These are phyloP conservation scores for Crithidia sp. DNA, from an alignment of 208 protist species.

Conservation along the genomic window DNA sequence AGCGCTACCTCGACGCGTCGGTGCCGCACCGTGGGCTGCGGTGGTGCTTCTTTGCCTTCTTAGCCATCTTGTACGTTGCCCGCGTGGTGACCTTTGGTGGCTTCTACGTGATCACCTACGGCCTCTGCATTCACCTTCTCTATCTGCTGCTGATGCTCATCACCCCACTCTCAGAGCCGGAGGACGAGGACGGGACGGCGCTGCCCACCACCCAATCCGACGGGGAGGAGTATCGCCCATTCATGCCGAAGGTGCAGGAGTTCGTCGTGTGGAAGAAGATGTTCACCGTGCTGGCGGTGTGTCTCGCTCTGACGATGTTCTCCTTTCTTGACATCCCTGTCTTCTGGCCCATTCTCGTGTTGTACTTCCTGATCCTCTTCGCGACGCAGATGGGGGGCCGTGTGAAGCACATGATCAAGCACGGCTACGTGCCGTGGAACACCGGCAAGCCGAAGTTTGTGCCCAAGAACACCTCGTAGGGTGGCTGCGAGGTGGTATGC, in stretches of 20 bases:
- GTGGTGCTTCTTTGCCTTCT: slow-evolving; percentile 76
- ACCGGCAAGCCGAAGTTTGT: slow-evolving; percentile 86
- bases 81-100: slow-evolving; percentile 79
- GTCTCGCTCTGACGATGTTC: slow-evolving; percentile 94
- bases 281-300: slow-evolving; percentile 82
- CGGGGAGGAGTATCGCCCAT: slow-evolving; percentile 93
- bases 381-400: slow-evolving; percentile 94
- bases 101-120: slow-evolving; percentile 98
- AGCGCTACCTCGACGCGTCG: slow-evolving; percentile 69
- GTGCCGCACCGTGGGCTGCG: slow-evolving; percentile 74
- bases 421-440: slow-evolving; percentile 95
- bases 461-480: slow-evolving; percentile 55
- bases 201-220: slow-evolving; percentile 80
- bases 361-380: slow-evolving; percentile 97
- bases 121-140: slow-evolving; percentile 96
- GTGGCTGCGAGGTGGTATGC: too few relatives aligned
- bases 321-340: slow-evolving; percentile 96
- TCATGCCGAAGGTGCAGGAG: slow-evolving; percentile 95
- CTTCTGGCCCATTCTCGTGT: slow-evolving; percentile 98
- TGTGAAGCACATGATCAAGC: slow-evolving; percentile 97
- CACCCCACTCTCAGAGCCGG: slow-evolving; percentile 94
- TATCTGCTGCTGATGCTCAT: slow-evolving; percentile 96
- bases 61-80: slow-evolving; percentile 72
- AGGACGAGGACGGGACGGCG: slow-evolving; percentile 44
- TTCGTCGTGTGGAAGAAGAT: slow-evolving; percentile 97